Base-by-base conservation (phyloP, 352 stramenopile species). In the Poterioochromonas sp. region DNA sequence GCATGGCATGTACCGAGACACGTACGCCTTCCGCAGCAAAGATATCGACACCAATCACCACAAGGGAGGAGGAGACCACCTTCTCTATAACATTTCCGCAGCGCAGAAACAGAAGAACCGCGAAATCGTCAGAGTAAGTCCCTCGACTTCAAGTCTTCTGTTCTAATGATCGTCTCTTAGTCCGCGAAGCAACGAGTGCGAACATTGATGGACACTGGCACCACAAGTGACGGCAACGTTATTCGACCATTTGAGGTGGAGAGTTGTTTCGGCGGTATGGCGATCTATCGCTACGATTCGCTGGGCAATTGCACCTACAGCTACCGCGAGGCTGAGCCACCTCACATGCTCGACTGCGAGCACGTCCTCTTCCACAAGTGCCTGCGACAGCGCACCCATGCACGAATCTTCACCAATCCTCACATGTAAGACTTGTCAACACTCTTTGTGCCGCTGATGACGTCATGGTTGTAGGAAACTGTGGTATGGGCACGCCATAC, bases 311-410 rank as follows among this genome's bases (percentile, higher is more conserved):
- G 44, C 39, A 44, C 43, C 12, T 60, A 76, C n/a, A 18, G 39
- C 12, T 34, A 47, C 32, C 62, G 40, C 8, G 11, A 60, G 11
- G 2, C n/a, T 29, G 18, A 76, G 11, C 3, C 39, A 18, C 69
- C 40, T 8, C 11, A 62, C 39, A 34, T 65, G n/a, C n/a, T 76
- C 2, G 69, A 76, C 32, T 76, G 69, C 37, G 69, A 76, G 37
- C 69, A 76, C 37, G 69, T 68, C n/a, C 15, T 76, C 3, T 63
- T 76, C 2, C 69, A 76, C 29, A 11, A 64, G 12, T 76, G 69
- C 37, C 1, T 68, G n/a, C 15, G n/a, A 63, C 12, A 58, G 11
- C 12, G 69, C 73, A 65, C 12, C 18, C 20, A 53, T 15, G 39
- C 32, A 37, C 32, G 39, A 5, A 71, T 47, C 32, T 41, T 32